Evolutionary conservation across 2,329 filamentous ascomycete genomes (phyloP), one percentile per base, ranked within the genome.

Genomic region (Calonectria hawksworthii): DNA sequence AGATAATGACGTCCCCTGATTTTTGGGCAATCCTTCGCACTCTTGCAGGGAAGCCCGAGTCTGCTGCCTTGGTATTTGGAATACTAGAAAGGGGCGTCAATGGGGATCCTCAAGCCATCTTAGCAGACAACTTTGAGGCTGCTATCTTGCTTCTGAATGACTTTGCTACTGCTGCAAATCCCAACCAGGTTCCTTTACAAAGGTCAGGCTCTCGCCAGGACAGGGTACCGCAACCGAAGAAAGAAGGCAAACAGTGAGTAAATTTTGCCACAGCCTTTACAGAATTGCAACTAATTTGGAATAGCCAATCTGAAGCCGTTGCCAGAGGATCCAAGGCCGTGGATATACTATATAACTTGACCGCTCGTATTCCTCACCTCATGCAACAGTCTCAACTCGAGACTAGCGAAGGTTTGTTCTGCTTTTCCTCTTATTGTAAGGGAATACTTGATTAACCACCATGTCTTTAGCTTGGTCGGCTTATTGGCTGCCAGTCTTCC

Each of bases 401-500:
- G 83, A 93, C 91, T 74, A 95, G 90, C 74, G 94, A 98, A 89
- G 94, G 94, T 94, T 85, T 75, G 88, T 77, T n/a, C 52, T 38
- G 5, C 41, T 30, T 11, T 47, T 13, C 23, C 28, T 63, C 10
- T 8, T 34, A 26, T 28, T 3, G 18, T 21, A 4, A 36, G 7
- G 18, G 23, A 50, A 8, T n/a, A 16, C n/a, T 26, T 64, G 52
- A 41, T 64, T 81, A 47, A 83, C 68, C 36, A n/a, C 41, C 28
- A 8, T 18, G 4, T 11, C 7, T 61, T n/a, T 76, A 94, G 97
- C 97, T 18, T 99, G 97, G 97, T 96, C 95, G 66, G 95, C 97
- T 11, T 99, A 99, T 84, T 99, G 97, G 97, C 93, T 96, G 18
- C 97, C 96, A 2, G 96, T 99, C 32, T 97, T 99, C 85, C 92